Evolutionary conservation across 208 protist genomes (phyloP), one percentile per base, ranked within the genome.

Genomic region (Crithidia expoeki): DNA sequence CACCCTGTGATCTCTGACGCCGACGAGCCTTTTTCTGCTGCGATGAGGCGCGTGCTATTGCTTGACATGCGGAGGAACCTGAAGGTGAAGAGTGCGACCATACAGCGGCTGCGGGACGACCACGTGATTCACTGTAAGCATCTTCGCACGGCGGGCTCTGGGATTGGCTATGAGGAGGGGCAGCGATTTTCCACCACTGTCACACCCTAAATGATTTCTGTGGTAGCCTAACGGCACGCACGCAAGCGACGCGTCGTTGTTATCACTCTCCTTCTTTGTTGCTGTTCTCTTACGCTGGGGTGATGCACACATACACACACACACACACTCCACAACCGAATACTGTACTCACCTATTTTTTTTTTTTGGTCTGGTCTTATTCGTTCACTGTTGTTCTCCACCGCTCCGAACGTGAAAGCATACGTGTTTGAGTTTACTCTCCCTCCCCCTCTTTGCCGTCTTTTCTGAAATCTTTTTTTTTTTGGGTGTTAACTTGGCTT

Each of bases 81-180:
- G 25, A 33, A 38, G 52, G 52, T 58, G 52, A 33, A 16, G 52
- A 58, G 52, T 38, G 52, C 4, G 0, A 38, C 52, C 14, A 58
- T 58, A 23, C n/a, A 21, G 52, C 7, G 16, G 52, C 52, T 58
- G 25, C 52, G 52, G 23, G 52, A 58, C 52, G 52, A 58, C 30
- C 52, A 58, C 30, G 52, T 30, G 52, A 58, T 58, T 21, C 52
- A 58, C 52, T 58, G 52, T 30, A 58, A 58, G 52, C 52, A 58
- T 30, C 52, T 58, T 23, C 52, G 52, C 30, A 30, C 38, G 52
- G 52, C 52, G 3, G 52, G 52, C 30, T 40, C 52, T 17, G 52
- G 52, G 14, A 58, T 58, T 38, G 30, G 38, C 5, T 40, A 4
- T 25, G 28, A 58, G 28, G 52, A 34, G 19, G 30, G 52, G 9